These are phyloP conservation scores for Podila clonocystis DNA, from an alignment of 192 early-diverging fungal genomes.

Conservation along the genomic window DNA sequence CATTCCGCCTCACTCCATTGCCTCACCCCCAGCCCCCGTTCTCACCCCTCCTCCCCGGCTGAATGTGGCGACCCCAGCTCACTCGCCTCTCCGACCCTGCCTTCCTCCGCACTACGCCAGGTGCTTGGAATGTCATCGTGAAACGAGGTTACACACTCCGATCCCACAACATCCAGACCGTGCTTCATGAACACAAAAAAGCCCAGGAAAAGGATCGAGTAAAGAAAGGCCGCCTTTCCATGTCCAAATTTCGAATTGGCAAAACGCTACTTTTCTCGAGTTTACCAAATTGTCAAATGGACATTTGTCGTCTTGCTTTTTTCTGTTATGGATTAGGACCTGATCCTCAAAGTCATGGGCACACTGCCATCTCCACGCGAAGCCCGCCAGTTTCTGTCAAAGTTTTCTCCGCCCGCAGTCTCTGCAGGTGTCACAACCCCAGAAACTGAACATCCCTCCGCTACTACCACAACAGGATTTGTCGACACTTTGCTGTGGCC, in stretches of 20 bases:
- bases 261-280: neutral
- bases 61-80: conserved; percentile 36
- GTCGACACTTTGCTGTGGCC: conserved; percentile 54
- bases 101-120: neutral
- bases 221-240: conserved; percentile 1
- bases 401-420: conserved; percentile 50
- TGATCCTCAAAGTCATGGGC: conserved; percentile 70
- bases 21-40: neutral
- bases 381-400: conserved; percentile 67
- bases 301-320: too few species aligned
- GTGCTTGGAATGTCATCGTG: neutral
- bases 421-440: neutral
- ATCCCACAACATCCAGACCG: conserved; percentile 37
- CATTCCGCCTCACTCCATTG: conserved; percentile 5
- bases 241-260: neutral
- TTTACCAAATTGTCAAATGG: too few species aligned
- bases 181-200: conserved; percentile 17
- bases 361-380: conserved; percentile 71
- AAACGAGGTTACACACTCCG: conserved; percentile 21
- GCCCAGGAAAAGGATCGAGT: conserved; percentile 49
- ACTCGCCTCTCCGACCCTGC: conserved; percentile 1
- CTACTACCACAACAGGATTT: conserved; percentile 29
- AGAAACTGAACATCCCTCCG: conserved; percentile 5
- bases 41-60: neutral
- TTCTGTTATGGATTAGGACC: conserved; percentile 48